Evolutionary conservation across 177 flowering plant species (phyloP), one percentile per base, ranked within the genome.

Genomic region (Vitis hybrid): DNA sequence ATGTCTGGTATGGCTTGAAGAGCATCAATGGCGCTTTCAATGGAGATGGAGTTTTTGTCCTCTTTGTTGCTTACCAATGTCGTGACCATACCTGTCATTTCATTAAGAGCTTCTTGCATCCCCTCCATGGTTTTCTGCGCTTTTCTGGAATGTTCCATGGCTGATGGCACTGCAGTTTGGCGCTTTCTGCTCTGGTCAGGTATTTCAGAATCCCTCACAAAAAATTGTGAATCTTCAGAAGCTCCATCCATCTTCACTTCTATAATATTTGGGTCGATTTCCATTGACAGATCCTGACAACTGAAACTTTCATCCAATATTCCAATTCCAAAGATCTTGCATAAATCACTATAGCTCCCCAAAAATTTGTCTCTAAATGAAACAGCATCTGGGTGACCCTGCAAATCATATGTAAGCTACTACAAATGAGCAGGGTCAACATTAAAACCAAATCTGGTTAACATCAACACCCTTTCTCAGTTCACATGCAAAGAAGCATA

Each of bases 331-430:
- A 70, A 81, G 45, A 87, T 75, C 72, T 78, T 70, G 75, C 80
- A 72, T 49, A 87, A 73, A 56, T 80, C 78, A 54, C 70, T 61
- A 39, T 70, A 82, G 59, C 55, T 17, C 10, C 26, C 60, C n/a
- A 85, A 64, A 62, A 52, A 18, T 57, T 61, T 75, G 57, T 68
- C 69, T 70, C 70, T 76, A 23, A 78, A 83, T 19, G 59, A 50
- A 39, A 52, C 57, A 15, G 83, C 79, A 70, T 72, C 81, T 17
- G 86, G 84, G 56, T 83, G 73, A 54, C 74, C 88, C 86, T 85
- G 82, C 80, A 81, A 63, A 74, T 54, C 21, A 70, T 0, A 70
- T 14, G 18, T 48, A 60, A 34, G 49, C 49, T 52, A 26, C 30
- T 67, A 21, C 23, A 45, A 64, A 56, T 14, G 23, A 14, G 17